phyloP scores from a whole-genome alignment of 2,329 filamentous ascomycete genomes.

The Reticulascus tulasneorum region DNA sequence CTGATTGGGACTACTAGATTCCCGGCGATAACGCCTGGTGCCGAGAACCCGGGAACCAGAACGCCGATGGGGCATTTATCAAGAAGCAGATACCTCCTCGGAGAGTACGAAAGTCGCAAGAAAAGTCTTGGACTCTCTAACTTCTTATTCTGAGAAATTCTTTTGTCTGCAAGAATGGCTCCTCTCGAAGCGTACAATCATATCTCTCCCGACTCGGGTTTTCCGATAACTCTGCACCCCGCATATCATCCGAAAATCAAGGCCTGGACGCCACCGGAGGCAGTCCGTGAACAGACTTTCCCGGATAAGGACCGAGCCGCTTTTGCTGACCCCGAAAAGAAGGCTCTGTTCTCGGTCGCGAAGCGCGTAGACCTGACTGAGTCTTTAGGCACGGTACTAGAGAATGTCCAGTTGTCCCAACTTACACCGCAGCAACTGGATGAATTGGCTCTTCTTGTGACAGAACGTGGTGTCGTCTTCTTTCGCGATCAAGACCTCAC shows the following conservation, averaged over 20 bases:
- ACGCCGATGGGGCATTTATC: too few relatives aligned
- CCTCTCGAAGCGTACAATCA: slow-evolving; percentile 41
- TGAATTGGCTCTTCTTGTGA: slow-evolving; percentile 44
- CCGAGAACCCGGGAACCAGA: too few relatives aligned
- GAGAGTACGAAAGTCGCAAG: too few relatives aligned
- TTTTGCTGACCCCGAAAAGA: slow-evolving; percentile 41
- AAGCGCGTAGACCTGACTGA: slow-evolving; percentile 37
- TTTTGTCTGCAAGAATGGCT: slow-evolving; percentile 21
- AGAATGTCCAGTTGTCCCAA: slow-evolving; percentile 39
- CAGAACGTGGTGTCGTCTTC: slow-evolving; percentile 44
- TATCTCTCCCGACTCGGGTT: slow-evolving; percentile 45
- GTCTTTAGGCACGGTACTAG: slow-evolving; percentile 35
- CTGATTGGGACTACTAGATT: background rate
- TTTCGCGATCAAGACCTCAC: slow-evolving; percentile 44
- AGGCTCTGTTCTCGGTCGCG: slow-evolving; percentile 34
- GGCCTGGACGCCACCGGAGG: slow-evolving; percentile 34
- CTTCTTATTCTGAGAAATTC: too few relatives aligned
- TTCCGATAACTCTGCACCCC: slow-evolving; percentile 41
- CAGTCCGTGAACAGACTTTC: slow-evolving; percentile 21
- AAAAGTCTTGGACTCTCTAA: too few relatives aligned
- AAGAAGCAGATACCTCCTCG: too few relatives aligned
- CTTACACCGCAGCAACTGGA: slow-evolving; percentile 42
- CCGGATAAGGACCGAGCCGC: slow-evolving; percentile 32
- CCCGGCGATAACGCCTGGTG: background rate
- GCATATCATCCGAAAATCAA: slow-evolving; percentile 43